Evolutionary conservation across 164 flowering plant species (phyloP), one percentile per base, ranked within the genome.

Genomic region (Vitis vinifera): DNA sequence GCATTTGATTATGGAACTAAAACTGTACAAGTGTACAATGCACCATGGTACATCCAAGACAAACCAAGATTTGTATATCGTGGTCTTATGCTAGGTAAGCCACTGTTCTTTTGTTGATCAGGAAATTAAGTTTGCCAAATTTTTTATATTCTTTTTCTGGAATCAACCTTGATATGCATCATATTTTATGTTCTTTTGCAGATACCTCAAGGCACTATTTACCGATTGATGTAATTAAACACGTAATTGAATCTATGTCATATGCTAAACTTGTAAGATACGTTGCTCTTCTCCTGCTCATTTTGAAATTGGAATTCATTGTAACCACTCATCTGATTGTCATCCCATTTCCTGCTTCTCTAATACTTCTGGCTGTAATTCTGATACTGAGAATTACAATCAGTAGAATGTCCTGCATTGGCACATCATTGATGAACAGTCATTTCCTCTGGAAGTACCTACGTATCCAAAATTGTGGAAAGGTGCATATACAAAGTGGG

Each of bases 381-480:
- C 77, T 88, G 79, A 72, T 83, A 3, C 57, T 74, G 75, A 49
- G 65, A 73, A 75, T 88, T 82, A 44, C 75, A 72, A 86, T 86
- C 78, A 77, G 86, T 91, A 95, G 99, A 95, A 95, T 84, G 97
- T 95, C 70, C 92, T 95, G 69, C 99, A 95, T 81, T 95, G 99
- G 99, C 99, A 95, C 86, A 91, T 93, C 67, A 84, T 95, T 77
- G 98, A 93, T 60, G 95, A 91, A 74, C 67, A 95, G 78, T 88
- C 99, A 66, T 95, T 95, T 83, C 99, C 99, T 63, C 73, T 95
- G 10, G 99, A 95, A 71, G 56, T 86, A 23, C 97, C 98, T 55
- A 63, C 89, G 60, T 89, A 87, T 75, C 98, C 97, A 73, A 75
- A 93, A n/a, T 75, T 95, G 75, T 95, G 99, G 99, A 84, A 84